These are phyloP conservation scores for Lithohypha guttulata DNA, from an alignment of 2,329 filamentous ascomycete species.

Conservation along the genomic window DNA sequence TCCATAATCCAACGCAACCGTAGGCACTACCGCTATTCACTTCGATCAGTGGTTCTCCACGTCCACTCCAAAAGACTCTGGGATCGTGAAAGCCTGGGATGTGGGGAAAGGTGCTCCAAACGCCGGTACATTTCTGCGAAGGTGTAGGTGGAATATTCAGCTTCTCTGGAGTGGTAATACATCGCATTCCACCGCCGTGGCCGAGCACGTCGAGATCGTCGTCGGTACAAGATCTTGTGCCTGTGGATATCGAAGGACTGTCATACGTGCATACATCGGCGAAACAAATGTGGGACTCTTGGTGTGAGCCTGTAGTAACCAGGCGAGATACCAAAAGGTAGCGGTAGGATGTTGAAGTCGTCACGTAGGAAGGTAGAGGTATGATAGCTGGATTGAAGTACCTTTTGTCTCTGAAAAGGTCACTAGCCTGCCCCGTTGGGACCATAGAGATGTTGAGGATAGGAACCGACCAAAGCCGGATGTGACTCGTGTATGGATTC, in stretches of 20 bases:
- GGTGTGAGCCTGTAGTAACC: constrained; percentile 26
- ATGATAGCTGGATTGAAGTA: constrained; percentile 32
- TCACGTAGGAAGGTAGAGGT: constrained; percentile 29
- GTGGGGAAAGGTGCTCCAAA: constrained; percentile 26
- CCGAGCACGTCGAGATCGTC: constrained; percentile 27
- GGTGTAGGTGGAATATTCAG: constrained; percentile 31
- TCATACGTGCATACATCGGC: constrained; percentile 28
- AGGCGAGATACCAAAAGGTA: constrained; percentile 31
- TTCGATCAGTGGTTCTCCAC: constrained; percentile 31
- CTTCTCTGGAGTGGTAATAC: constrained; percentile 24
- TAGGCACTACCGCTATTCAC: constrained; percentile 27
- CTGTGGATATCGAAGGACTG: constrained; percentile 7
- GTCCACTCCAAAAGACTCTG: constrained; percentile 31
- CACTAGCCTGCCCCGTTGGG: constrained; percentile 12
- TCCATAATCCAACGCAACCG: constrained; percentile 27
- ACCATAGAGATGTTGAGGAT: constrained; percentile 30
- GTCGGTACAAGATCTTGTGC: constrained; percentile 21
- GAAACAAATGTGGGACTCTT: constrained; percentile 31
- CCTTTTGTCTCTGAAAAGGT: constrained; percentile 14
- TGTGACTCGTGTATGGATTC: constrained; percentile 27
- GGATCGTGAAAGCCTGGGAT: constrained; percentile 35
- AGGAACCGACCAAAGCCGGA: constrained; percentile 24
- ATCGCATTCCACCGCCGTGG: constrained; percentile 26
- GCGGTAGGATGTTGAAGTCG: constrained; percentile 21
- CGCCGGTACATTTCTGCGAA: constrained; percentile 27